Percentiles rank a stretch among this genome's conserved stretches.
Conservation (phyloP, 352 stramenopile species). For the Phytophthora nicotianae region DNA sequence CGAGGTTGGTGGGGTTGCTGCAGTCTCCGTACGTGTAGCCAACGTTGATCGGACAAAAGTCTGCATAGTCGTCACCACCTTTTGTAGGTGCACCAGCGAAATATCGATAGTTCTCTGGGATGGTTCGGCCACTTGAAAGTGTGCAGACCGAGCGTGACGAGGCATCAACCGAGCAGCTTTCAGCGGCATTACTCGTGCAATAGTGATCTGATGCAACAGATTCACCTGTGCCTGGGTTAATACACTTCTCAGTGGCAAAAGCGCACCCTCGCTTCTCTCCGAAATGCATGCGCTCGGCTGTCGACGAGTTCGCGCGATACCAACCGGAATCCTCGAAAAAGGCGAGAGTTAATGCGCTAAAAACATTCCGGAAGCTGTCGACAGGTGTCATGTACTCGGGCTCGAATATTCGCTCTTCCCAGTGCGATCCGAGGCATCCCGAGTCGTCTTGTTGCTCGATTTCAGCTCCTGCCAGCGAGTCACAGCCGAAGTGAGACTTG, state of each 20-base stretch:
- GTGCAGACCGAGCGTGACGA: slow-evolving; percentile 72
- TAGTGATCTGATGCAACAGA: slow-evolving; percentile 63
- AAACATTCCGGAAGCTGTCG: slow-evolving; percentile 74
- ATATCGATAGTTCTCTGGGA: slow-evolving; percentile 65
- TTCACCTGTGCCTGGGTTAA: slow-evolving; percentile 52
- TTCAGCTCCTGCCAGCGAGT: slow-evolving; percentile 60
- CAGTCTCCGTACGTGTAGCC: slow-evolving; percentile 76
- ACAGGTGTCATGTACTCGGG: slow-evolving; percentile 84
- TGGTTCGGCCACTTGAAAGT: slow-evolving; percentile 44
- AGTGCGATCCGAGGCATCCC: slow-evolving; percentile 79
- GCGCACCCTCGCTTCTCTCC: slow-evolving; percentile 64
- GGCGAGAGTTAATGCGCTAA: slow-evolving; percentile 73
- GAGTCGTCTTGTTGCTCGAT: slow-evolving; percentile 78
- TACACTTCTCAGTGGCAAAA: slow-evolving; percentile 74
- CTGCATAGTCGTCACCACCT: slow-evolving; percentile 67
- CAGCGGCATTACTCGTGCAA: slow-evolving; percentile 54
- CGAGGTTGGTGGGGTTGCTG: slow-evolving; percentile 59
- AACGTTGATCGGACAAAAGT: slow-evolving; percentile 83
- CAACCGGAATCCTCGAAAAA: slow-evolving; percentile 88
- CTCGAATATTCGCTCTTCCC: slow-evolving; percentile 86
- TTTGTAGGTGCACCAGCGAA: slow-evolving; percentile 52
- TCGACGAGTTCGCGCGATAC: slow-evolving; percentile 68
- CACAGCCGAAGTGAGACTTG: slow-evolving; percentile 72
- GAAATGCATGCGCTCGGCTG: slow-evolving; percentile 66
- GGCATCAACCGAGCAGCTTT: slow-evolving; percentile 81